Conservation (phyloP, 495 filamentous ascomycete species). For the Penicillium desertorum region DNA sequence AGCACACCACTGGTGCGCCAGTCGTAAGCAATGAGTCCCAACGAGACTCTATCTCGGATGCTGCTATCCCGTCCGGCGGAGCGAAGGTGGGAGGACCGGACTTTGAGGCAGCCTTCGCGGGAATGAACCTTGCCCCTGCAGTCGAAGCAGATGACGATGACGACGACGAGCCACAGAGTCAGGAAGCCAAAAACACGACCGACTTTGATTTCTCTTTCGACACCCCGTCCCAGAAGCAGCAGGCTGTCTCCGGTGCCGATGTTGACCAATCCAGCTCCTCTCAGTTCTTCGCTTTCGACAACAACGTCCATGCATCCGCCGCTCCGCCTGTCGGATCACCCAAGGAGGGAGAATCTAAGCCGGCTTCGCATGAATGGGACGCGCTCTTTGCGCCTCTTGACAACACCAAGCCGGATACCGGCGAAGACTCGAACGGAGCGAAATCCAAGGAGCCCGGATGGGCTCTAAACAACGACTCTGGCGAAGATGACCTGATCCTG, state of each 20-base stretch:
- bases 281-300: conserved; percentile 49
- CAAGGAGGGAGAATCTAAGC: conserved; percentile 33
- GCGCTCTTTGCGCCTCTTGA: conserved; percentile 86
- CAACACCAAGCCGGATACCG: conserved; percentile 44
- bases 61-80: conserved; percentile 20
- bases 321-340: conserved; percentile 24
- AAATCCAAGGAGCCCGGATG: conserved; percentile 54
- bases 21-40: conserved; percentile 42
- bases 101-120: conserved; percentile 89
- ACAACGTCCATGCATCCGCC: conserved; percentile 50
- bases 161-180: conserved; percentile 50
- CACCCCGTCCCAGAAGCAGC: conserved; percentile 40
- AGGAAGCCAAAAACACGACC: conserved; percentile 43
- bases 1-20: conserved; percentile 42
- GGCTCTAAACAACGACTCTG: conserved; percentile 69
- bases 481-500: conserved; percentile 87
- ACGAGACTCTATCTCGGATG: conserved; percentile 16
- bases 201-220: conserved; percentile 75
- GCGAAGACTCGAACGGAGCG: conserved; percentile 26
- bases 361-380: conserved; percentile 78
- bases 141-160: conserved; percentile 86
- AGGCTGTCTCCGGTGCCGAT: conserved; percentile 24
- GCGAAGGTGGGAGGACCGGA: conserved; percentile 53
- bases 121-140: conserved; percentile 57
- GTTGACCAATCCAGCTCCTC: conserved; percentile 26